A percentile compares a stretch with the other conserved stretches of the same genome.
Evolutionary conservation across 495 filamentous ascomycete species (phyloP).

Genomic region (Wilcoxina mikolae): DNA sequence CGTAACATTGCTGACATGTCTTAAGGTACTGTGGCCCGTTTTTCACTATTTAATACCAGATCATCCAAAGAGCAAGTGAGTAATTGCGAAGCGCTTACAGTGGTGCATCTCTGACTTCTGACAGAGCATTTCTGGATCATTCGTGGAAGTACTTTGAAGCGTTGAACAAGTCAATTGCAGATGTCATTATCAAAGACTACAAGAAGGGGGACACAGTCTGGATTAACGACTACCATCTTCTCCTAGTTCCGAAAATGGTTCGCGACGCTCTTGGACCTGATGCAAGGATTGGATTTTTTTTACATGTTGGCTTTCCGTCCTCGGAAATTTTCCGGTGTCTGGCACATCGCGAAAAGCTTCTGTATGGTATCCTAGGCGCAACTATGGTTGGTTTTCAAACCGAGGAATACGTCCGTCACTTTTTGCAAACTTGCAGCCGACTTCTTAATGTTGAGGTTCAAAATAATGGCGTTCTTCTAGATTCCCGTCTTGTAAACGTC

Average conservation of each 20-base stretch:
- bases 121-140: conserved; percentile 70
- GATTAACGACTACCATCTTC: conserved; percentile 87
- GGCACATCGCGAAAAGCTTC: conserved; percentile 63
- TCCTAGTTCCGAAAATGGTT: conserved; percentile 84
- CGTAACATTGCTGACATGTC: neutral
- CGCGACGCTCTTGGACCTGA: conserved; percentile 68
- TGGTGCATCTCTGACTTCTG: neutral
- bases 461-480: conserved; percentile 72
- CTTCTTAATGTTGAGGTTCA: conserved; percentile 76
- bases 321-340: conserved; percentile 89
- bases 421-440: conserved; percentile 83
- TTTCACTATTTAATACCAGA: conserved; percentile 96
- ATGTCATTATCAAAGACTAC: conserved; percentile 76
- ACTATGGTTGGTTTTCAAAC: conserved; percentile 88
- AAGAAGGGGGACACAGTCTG: conserved; percentile 82
- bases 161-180: conserved; percentile 78
- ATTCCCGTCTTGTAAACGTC: conserved; percentile 82
- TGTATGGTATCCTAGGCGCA: conserved; percentile 80
- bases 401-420: conserved; percentile 79
- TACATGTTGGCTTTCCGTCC: conserved; percentile 87
- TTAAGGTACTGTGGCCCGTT: conserved; percentile 69
- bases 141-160: conserved; percentile 89
- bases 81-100: neutral
- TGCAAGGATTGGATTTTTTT: conserved; percentile 85
- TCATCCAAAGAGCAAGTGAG: conserved; percentile 78